Conservation (phyloP, 331 rosid species). For the Prunus yedoensis region DNA sequence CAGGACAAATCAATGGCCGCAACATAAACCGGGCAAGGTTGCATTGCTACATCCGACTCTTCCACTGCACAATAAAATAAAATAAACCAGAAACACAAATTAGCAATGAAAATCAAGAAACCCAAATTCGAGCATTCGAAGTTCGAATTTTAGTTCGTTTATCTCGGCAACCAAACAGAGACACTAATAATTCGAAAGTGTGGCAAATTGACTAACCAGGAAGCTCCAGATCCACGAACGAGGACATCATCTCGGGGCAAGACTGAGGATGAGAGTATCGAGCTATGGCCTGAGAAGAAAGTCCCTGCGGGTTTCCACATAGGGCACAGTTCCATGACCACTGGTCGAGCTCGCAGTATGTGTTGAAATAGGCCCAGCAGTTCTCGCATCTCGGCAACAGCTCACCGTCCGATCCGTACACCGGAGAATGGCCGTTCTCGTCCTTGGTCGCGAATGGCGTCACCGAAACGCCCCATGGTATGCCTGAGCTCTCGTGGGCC, state of each 20-base stretch:
- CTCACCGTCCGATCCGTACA: conserved; percentile 69
- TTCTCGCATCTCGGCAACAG: conserved; percentile 84
- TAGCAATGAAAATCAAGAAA: neutral
- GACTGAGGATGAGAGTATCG: conserved; percentile 78
- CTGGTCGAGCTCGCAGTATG: conserved; percentile 81
- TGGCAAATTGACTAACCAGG: conserved; percentile 41
- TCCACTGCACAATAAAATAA: conserved; percentile 40
- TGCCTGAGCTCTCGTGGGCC: conserved; percentile 84
- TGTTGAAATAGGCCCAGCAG: conserved; percentile 94
- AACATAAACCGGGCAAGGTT: conserved; percentile 88
- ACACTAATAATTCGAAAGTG: neutral
- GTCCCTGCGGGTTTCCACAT: conserved; percentile 87
- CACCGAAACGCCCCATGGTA: conserved; percentile 90
- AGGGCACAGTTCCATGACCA: conserved; percentile 92
- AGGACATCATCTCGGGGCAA: conserved; percentile 84
- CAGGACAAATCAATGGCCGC: conserved; percentile 95
- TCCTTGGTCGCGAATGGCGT: conserved; percentile 72
- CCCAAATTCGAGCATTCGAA: neutral
- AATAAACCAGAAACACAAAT: neutral
- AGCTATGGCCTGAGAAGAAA: conserved; percentile 65
- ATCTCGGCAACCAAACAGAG: neutral
- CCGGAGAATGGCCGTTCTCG: conserved; percentile 63
- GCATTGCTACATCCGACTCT: conserved; percentile 52
- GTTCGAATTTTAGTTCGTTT: neutral
- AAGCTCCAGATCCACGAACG: conserved; percentile 93